A percentile compares a stretch with the other conserved stretches of the same genome.
Evolutionary conservation across 2,329 filamentous ascomycete species (phyloP).

Genomic region (Xylariaceae sp.): DNA sequence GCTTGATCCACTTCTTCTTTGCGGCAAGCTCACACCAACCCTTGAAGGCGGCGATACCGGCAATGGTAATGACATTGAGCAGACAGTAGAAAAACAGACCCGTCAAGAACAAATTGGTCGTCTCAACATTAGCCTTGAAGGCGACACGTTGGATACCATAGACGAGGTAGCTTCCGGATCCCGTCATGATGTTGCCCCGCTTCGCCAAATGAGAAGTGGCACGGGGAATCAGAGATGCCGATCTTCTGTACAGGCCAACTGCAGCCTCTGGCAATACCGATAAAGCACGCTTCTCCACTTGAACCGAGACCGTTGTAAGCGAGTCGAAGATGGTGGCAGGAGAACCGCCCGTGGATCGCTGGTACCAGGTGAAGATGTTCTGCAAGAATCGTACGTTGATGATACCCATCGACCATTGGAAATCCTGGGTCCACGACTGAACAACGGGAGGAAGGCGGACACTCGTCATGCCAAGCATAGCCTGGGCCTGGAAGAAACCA

Average conservation of each 20-base stretch:
- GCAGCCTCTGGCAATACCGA: slow-evolving; percentile 31
- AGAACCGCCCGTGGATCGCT: slow-evolving; percentile 74
- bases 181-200: slow-evolving; percentile 41
- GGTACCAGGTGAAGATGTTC: slow-evolving; percentile 79
- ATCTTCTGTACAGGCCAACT: slow-evolving; percentile 29
- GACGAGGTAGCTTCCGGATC: slow-evolving; percentile 49
- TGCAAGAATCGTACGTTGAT: slow-evolving; percentile 76
- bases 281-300: slow-evolving; percentile 56
- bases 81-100: slow-evolving; percentile 76
- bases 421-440: slow-evolving; percentile 82
- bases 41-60: slow-evolving; percentile 70
- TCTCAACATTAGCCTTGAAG: slow-evolving; percentile 73
- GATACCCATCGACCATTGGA: slow-evolving; percentile 89
- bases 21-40: slow-evolving; percentile 65
- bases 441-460: slow-evolving; percentile 75
- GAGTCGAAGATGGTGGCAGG: slow-evolving; percentile 68
- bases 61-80: slow-evolving; percentile 65
- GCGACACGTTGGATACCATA: slow-evolving; percentile 75
- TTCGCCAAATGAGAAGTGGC: slow-evolving; percentile 37
- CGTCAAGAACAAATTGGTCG: slow-evolving; percentile 81
- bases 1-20: slow-evolving; percentile 67
- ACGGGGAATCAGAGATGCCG: slow-evolving; percentile 28
- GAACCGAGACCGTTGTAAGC: slow-evolving; percentile 64
- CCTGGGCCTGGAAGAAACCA: slow-evolving; percentile 81
- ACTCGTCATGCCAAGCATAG: slow-evolving; percentile 72